phyloP scores from a whole-genome alignment of 805 yeast species.

The Ogataea naganishii region DNA sequence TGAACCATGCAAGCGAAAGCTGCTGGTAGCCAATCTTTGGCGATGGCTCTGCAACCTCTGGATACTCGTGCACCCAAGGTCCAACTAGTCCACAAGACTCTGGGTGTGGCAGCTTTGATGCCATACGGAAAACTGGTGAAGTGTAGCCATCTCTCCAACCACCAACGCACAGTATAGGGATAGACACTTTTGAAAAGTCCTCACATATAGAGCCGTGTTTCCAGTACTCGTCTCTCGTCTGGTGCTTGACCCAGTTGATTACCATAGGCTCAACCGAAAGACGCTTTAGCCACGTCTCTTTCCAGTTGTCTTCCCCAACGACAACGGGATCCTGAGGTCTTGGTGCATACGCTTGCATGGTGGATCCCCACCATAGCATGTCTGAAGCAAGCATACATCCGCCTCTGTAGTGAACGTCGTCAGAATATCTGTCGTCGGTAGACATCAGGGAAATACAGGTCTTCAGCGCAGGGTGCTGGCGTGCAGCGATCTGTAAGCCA shows the following conservation, averaged over 20 bases:
- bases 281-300: slow-evolving; percentile 24
- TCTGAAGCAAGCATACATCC: slow-evolving; percentile 28
- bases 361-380: slow-evolving; percentile 32
- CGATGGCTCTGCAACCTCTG: slow-evolving; percentile 28
- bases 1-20: slow-evolving; percentile 24
- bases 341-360: slow-evolving; percentile 27
- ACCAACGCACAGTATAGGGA: slow-evolving; percentile 27
- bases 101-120: slow-evolving; percentile 23
- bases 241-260: slow-evolving; percentile 26
- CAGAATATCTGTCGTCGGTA: slow-evolving; percentile 29
- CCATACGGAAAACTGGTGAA: slow-evolving; percentile 26
- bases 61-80: slow-evolving; percentile 32
- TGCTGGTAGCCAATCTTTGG: slow-evolving; percentile 27
- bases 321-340: slow-evolving; percentile 29
- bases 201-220: slow-evolving; percentile 29
- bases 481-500: slow-evolving; percentile 26
- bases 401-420: slow-evolving; percentile 30
- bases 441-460: slow-evolving; percentile 26
- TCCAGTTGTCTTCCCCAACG: slow-evolving; percentile 24
- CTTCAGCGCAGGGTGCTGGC: slow-evolving; percentile 29
- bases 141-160: slow-evolving; percentile 33
- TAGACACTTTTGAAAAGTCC: slow-evolving; percentile 21
- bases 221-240: slow-evolving; percentile 27
- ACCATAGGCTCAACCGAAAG: slow-evolving; percentile 22
- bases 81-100: slow-evolving; percentile 22